These are phyloP conservation scores for Plasmodium chabaudi DNA, from an alignment of 169 alveolate genomes.

Conservation along the genomic window DNA sequence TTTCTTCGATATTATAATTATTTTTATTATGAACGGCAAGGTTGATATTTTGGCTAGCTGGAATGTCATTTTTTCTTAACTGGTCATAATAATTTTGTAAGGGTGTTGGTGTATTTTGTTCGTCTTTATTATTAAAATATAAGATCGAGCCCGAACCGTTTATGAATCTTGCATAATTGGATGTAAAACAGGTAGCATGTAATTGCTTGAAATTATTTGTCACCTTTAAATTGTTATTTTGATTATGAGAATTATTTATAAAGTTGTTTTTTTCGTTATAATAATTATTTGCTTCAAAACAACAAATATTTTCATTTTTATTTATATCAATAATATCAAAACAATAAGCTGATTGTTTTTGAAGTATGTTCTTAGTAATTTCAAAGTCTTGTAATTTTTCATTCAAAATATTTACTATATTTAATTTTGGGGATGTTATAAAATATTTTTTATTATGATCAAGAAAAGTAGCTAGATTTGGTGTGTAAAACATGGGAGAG, in stretches of 20 bases:
- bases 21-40: background rate
- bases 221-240: background rate
- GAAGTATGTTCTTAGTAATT: conserved; percentile 5
- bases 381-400: conserved; percentile 10
- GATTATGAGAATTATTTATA: background rate
- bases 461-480: conserved; percentile 40
- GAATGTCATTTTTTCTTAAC: too few relatives aligned
- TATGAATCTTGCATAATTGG: conserved; percentile 64
- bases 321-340: conserved; percentile 59
- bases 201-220: background rate
- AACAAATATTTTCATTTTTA: conserved; percentile 27
- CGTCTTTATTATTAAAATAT: conserved; percentile 4
- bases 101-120: background rate
- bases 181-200: conserved; percentile 69
- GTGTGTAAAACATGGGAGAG: conserved; percentile 32
- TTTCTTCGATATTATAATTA: background rate
- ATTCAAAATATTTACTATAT: conserved; percentile 13
- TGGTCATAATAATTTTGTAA: too few relatives aligned
- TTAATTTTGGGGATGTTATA: conserved; percentile 4
- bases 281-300: conserved; percentile 16
- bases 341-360: conserved; percentile 30
- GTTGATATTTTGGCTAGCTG: background rate
- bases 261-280: conserved; percentile 3
- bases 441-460: conserved; percentile 35
- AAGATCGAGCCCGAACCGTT: conserved; percentile 73